phyloP scores from a whole-genome alignment of 192 early-diverging fungal species.

The Coemansia sp. region DNA sequence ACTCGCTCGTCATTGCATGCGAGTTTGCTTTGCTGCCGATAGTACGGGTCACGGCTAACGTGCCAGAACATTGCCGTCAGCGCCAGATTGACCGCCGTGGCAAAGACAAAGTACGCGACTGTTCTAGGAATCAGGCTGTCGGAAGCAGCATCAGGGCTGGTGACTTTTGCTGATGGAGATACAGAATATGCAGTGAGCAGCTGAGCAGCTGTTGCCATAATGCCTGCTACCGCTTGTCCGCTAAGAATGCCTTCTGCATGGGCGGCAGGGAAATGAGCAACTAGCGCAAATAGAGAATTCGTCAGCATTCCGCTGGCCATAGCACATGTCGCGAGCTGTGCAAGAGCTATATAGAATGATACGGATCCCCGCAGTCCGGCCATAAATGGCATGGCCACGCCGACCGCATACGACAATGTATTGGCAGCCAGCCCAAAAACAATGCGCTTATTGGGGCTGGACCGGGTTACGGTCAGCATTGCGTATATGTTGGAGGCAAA shows the following conservation, averaged over 20 bases:
- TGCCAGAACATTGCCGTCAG: conserved; percentile 30
- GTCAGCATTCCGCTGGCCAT: conserved; percentile 62
- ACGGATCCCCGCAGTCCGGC: conserved; percentile 40
- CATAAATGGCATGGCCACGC: conserved; percentile 56
- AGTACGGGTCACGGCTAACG: conserved; percentile 35
- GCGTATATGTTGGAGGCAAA: conserved; percentile 56
- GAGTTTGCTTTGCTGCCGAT: conserved; percentile 38
- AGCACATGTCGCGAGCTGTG: conserved; percentile 58
- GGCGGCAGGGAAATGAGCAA: conserved; percentile 62
- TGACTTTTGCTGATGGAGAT: conserved; percentile 11
- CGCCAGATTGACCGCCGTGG: conserved; percentile 28
- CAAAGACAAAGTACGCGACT: conserved; percentile 50
- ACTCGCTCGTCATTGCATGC: conserved; percentile 7
- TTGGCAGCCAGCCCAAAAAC: conserved; percentile 55
- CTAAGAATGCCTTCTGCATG: conserved; percentile 74
- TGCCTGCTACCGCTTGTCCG: conserved; percentile 63
- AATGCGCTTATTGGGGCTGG: conserved; percentile 45
- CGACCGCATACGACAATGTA: conserved; percentile 50
- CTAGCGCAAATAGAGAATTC: conserved; percentile 70
- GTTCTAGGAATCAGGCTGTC: conserved; percentile 29
- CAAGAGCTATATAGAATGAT: conserved; percentile 66
- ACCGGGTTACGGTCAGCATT: conserved; percentile 44
- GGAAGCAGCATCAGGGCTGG: not conserved
- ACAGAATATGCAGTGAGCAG: conserved; percentile 58
- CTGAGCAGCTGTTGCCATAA: conserved; percentile 63